A percentile compares a stretch with the other conserved stretches of the same genome.
Conservation (phyloP, 2,329 filamentous ascomycete genomes). For the Paracamarosporium sp. region DNA sequence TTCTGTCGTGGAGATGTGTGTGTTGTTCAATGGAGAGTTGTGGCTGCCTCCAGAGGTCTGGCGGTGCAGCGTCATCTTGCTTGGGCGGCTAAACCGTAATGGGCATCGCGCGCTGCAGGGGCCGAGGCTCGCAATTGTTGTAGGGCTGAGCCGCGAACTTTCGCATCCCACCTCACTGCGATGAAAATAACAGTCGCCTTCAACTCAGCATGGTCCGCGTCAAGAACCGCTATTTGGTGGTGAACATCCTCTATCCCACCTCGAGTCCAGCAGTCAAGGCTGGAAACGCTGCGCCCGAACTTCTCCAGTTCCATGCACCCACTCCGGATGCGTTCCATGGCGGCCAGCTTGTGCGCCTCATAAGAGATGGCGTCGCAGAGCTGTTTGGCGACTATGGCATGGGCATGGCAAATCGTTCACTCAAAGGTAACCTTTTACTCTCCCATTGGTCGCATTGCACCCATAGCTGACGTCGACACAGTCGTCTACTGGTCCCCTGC, state of each 20-base stretch:
- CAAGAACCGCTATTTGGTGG: constrained; percentile 94
- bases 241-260: constrained; percentile 88
- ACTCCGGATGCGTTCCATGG: constrained; percentile 75
- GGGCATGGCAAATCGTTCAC: constrained; percentile 72
- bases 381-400: constrained; percentile 80
- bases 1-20: background rate
- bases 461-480: constrained; percentile 49
- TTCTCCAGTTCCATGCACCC: constrained; percentile 79
- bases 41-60: constrained; percentile 1
- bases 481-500: constrained; percentile 92
- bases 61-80: constrained; percentile 8
- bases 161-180: background rate
- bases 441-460: background rate
- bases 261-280: constrained; percentile 46
- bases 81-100: background rate
- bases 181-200: background rate
- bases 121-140: constrained; percentile 1
- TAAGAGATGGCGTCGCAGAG: constrained; percentile 53
- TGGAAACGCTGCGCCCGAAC: constrained; percentile 57
- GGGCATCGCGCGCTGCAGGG: background rate
- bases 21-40: background rate
- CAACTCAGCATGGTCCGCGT: constrained; percentile 79
- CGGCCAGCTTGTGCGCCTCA: constrained; percentile 69
- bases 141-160: constrained; percentile 10
- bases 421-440: constrained; percentile 64